Evolutionary conservation across 1,139 yeast species (phyloP), one percentile per base, ranked within the genome.

Genomic region (Candida sp.): DNA sequence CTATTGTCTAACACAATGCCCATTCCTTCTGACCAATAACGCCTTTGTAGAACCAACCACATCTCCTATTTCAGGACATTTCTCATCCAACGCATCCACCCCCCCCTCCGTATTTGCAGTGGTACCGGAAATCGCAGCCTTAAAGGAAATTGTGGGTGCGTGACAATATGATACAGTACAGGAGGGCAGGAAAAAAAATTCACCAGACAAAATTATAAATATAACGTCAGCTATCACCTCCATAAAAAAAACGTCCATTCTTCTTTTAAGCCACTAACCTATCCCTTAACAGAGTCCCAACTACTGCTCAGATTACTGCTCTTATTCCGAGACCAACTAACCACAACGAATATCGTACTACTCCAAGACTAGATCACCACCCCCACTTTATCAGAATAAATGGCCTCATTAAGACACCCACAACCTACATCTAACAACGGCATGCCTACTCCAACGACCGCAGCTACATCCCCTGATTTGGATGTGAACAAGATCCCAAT

Each of bases 401-500:
- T 46, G 48, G 27, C 50, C n/a, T 34, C 42, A 30, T 43, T 48
- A 30, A 38, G 39, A 35, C 53, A 50, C 25, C 48, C 49, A 26
- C 48, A 44, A 26, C 46, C 45, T 32, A 34, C 37, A 38, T 40
- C 37, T 34, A 38, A 26, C 27, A 40, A 27, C 35, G 44, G 42
- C 30, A 44, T 44, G 42, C 47, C 42, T 28, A 37, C 48, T 26
- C 44, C 44, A 32, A 38, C 49, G 6, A 41, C 49, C 11, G 17
- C 45, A 34, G 22, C 39, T 7, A n/a, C 35, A 12, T 40, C 49
- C 12, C 51, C 52, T 4, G 54, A 53, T 43, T 41, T 49, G 6
- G 50, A 51, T 45, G 49, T 57, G n/a, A 48, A 51, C 43, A 51
- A 49, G 30, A 57, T 57, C 33, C 59, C 60, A 5, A 49, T 57